Evolutionary conservation across 2,329 filamentous ascomycete genomes (phyloP), one percentile per base, ranked within the genome.

Genomic region (Fusarium floridanum): DNA sequence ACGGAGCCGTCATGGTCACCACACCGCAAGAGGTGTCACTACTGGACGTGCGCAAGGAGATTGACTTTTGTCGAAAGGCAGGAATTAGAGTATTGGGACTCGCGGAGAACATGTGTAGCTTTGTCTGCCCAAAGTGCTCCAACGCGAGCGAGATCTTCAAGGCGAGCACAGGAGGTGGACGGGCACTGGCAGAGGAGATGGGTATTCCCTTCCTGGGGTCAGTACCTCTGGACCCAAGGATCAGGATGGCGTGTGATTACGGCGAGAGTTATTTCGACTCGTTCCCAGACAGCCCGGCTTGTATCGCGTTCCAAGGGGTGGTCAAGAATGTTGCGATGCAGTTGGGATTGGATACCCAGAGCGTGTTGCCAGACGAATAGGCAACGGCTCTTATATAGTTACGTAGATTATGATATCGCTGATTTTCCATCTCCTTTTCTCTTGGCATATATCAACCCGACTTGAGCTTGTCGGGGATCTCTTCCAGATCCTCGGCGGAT

Each of bases 51-150:
- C 88, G 97, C 76, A 98, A 98, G 84, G 97, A 99, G 84, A 96
- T 99, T 68, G 96, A 99, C 80, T 99, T 99, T 81, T 99, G 97
- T 84, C 89, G 92, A 68, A 99, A 99, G 84, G 97, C 97, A 1
- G 95, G 94, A 5, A 98, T 99, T 76, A 89, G 88, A 57, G 91
- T 99, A 8, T 83, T 99, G 5, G 97, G 97, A 0, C 87, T 99
- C 45, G 97, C 98, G 17, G 97, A 99, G 86, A 99, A 99, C 81
- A 99, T 99, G 97, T 94, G 92, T 68, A 95, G 95, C 5, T 99
- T 98, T 78, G 95, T 99, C 63, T 99, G 97, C 81, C 95, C 95
- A 11, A 96, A 94, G 66, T 99, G 97, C 84, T 94, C 91, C 64
- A 91, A 95, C 75, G 87, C 91, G 81, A 92, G 89, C 78, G 91